A percentile compares a stretch with the other conserved stretches of the same genome.
phyloP scores from a whole-genome alignment of 305 asterid genomes.

The Solanum hybrid region DNA sequence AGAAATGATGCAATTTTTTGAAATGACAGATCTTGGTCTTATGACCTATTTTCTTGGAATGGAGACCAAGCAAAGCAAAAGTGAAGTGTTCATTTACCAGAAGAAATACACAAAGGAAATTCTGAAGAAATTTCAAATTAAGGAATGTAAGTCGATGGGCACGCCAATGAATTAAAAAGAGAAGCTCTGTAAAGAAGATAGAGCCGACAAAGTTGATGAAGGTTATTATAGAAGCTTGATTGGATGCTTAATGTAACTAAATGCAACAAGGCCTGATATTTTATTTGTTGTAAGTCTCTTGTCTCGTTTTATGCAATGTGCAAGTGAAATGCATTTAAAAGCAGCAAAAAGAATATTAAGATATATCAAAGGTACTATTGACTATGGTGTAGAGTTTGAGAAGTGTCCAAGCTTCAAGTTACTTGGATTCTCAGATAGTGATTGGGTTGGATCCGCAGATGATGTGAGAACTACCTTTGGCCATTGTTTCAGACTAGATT shows the following conservation, averaged over 20 bases:
- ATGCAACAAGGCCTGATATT: not conserved
- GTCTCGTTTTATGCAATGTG: not conserved
- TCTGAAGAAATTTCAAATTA: not conserved
- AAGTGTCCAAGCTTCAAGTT: not conserved
- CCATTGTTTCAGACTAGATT: not conserved
- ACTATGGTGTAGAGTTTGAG: not conserved
- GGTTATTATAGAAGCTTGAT: not conserved
- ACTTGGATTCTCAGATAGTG: not conserved
- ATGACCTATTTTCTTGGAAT: not conserved
- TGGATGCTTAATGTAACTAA: not conserved
- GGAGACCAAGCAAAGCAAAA: not conserved
- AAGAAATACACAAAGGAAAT: not conserved
- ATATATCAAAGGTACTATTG: not conserved
- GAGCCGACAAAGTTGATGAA: not conserved
- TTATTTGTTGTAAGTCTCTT: not conserved
- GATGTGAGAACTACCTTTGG: not conserved
- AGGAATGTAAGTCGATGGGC: not conserved
- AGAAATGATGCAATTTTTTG: not conserved
- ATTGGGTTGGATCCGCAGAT: not conserved
- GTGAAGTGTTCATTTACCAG: not conserved
- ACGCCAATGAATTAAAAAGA: not conserved
- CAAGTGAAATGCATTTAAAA: not conserved
- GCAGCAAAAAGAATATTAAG: not conserved
- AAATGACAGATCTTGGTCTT: too few relatives aligned
- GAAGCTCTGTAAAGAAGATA: not conserved